Evolutionary conservation across 495 filamentous ascomycete genomes (phyloP), one percentile per base, ranked within the genome.

Genomic region (Talaromyces wortmannii): DNA sequence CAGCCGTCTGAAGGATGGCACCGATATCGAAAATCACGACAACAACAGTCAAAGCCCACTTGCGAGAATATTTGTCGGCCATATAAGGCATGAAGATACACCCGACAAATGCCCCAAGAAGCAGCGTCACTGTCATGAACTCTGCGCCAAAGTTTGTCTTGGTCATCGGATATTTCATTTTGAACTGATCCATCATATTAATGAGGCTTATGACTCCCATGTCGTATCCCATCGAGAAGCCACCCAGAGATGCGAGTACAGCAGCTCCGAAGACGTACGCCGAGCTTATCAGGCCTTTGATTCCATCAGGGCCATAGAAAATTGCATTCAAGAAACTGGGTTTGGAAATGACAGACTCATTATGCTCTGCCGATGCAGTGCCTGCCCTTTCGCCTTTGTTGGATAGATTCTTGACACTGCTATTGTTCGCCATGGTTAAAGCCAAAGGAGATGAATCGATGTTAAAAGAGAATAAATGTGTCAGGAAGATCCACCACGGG

Each of bases 1-100:
- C 57, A 6, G 57, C 64, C 1, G 68, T 69, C 46, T 69, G 64
- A n/a, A 71, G 57, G 7, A 63, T 59, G 8, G 62, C 64, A 2
- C 66, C 64, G 36, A 67, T 58, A 1, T 56, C 55, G 49, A 68
- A 69, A 46, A 67, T 55, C 10, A 60, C 55, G 0, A 54, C 52
- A 0, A 53, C 64, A 1, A 61, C 50, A 18, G 50, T 61, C 30
- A 70, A 40, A 0, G 52, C 59, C 67, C 61, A 67, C 51, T 70
- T 70, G 5, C 65, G n/a, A 7, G 63, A 68, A 16, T 62, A 61
- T 3, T 52, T 56, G 42, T 68, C 63, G 0, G 63, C 61, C 29
- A 67, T n/a, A 11, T 55, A 55, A 6, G 65, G 63, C 3, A 63
- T 55, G 50, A 65, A 61, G 3, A 65, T 42, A 55, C 60, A 65